Conservation (phyloP, 2,329 filamentous ascomycete genomes). For the Mycosphaerella sp. region DNA sequence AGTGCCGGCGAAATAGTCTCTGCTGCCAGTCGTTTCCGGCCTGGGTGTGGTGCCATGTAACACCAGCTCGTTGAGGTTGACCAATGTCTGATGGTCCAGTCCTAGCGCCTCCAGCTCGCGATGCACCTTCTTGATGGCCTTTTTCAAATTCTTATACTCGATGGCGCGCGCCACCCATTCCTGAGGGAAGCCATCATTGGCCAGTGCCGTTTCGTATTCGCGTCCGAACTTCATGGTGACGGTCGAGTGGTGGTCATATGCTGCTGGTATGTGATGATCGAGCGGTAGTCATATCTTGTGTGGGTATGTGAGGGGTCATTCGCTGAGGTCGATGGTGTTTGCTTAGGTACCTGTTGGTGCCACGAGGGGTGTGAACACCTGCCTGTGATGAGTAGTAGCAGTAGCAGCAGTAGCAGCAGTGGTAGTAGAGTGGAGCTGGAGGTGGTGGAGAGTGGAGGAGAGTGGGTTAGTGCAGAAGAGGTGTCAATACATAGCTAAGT, state of each 20-base stretch:
- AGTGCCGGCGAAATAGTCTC: slow-evolving; percentile 24
- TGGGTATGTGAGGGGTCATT: too few species aligned
- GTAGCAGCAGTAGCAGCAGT: too few species aligned
- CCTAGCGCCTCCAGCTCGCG: slow-evolving; percentile 64
- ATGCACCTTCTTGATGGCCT: slow-evolving; percentile 76
- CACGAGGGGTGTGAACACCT: too few species aligned
- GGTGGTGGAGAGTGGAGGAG: too few species aligned
- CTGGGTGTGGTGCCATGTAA: slow-evolving; percentile 12
- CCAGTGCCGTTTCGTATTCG: slow-evolving; percentile 64
- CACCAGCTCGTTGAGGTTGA: slow-evolving; percentile 52
- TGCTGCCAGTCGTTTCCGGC: not conserved
- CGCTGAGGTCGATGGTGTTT: too few species aligned
- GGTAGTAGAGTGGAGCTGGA: too few species aligned
- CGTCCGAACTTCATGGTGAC: slow-evolving; percentile 76
- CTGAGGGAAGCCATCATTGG: slow-evolving; percentile 66
- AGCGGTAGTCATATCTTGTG: too few species aligned
- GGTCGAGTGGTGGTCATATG: not conserved
- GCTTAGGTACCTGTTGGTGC: too few species aligned
- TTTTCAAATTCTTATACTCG: slow-evolving; percentile 79
- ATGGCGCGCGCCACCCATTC: slow-evolving; percentile 69
- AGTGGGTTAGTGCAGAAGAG: too few species aligned
- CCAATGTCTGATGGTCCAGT: slow-evolving; percentile 64
- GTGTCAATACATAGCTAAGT: too few species aligned
- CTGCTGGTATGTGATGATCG: not conserved
- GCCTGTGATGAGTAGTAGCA: too few species aligned